phyloP scores from a whole-genome alignment of 106 monocot species.

The Phalaenopsis equestris region DNA sequence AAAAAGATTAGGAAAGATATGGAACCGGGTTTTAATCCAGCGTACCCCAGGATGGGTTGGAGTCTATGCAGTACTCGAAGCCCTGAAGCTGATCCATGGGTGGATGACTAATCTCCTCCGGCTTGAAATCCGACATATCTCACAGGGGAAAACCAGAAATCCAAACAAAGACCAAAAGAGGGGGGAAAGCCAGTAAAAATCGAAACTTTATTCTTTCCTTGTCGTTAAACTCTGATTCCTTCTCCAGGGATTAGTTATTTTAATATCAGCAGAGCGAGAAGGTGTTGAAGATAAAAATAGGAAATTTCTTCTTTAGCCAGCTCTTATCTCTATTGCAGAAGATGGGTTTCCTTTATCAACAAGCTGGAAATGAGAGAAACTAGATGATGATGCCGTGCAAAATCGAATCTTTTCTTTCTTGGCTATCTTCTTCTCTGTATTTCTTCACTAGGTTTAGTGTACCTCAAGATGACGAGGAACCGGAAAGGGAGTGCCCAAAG shows the following conservation, averaged over 20 bases:
- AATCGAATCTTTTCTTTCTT: neutral
- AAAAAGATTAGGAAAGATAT: neutral
- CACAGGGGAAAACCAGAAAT: neutral
- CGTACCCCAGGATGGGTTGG: slow-evolving; percentile 44
- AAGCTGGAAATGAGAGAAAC: slow-evolving; percentile 2
- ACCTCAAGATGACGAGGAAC: neutral
- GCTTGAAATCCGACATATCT: slow-evolving; percentile 61
- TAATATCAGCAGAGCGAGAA: neutral
- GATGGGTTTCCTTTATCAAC: neutral
- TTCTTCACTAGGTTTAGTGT: neutral
- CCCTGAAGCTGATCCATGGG: slow-evolving; percentile 98
- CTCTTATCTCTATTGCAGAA: neutral
- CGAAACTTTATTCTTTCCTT: neutral
- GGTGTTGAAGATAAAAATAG: neutral
- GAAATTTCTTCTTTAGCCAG: neutral
- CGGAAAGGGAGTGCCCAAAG: neutral
- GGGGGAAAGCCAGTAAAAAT: neutral
- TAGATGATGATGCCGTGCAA: neutral
- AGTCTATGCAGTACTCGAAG: slow-evolving; percentile 95
- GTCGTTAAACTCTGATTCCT: neutral
- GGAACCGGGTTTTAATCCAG: neutral
- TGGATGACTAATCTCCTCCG: slow-evolving; percentile 70
- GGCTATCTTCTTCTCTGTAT: neutral
- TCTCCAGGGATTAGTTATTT: neutral
- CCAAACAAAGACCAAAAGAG: neutral